phyloP scores from a whole-genome alignment of 352 stramenopile genomes.

The Phytophthora hibernalis region DNA sequence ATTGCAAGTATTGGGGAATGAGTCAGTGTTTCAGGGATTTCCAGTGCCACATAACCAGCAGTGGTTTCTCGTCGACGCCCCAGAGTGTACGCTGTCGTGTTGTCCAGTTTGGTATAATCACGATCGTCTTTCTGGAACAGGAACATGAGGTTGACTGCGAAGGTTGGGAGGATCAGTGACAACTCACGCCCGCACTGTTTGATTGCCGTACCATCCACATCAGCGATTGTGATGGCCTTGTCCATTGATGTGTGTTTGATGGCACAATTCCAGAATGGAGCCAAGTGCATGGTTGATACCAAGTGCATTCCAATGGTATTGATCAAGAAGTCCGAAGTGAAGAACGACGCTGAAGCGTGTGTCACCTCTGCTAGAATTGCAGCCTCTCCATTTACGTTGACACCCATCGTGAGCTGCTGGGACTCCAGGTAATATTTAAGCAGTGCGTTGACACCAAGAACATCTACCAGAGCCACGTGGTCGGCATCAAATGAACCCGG shows the following conservation, averaged over 20 bases:
- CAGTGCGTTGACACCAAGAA: constrained; percentile 33
- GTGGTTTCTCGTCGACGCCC: constrained; percentile 33
- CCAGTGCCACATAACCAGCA: constrained; percentile 27
- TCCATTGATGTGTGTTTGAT: constrained; percentile 51
- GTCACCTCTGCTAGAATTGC: constrained; percentile 53
- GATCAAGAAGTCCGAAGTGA: constrained; percentile 44
- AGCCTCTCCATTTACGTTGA: constrained; percentile 47
- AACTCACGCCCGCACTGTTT: constrained; percentile 32
- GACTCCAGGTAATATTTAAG: constrained; percentile 34
- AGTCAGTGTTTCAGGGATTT: constrained; percentile 38
- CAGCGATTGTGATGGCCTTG: constrained; percentile 32
- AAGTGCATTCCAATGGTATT: constrained; percentile 46
- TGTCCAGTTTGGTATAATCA: constrained; percentile 53
- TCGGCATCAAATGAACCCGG: constrained; percentile 30
- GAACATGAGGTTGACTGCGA: constrained; percentile 52
- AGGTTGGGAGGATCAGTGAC: constrained; percentile 32
- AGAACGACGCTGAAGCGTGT: constrained; percentile 34
- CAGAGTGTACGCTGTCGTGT: constrained; percentile 44
- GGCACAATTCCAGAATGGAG: constrained; percentile 53
- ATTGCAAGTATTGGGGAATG: constrained; percentile 38
- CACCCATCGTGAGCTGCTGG: constrained; percentile 44
- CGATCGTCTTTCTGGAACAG: constrained; percentile 46
- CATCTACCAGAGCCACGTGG: constrained; percentile 40
- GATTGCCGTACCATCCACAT: constrained; percentile 34
- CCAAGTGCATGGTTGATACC: constrained; percentile 41